Base-by-base conservation (phyloP, 371 early-diverging fungal genomes). In the Rhizopus delemar region DNA sequence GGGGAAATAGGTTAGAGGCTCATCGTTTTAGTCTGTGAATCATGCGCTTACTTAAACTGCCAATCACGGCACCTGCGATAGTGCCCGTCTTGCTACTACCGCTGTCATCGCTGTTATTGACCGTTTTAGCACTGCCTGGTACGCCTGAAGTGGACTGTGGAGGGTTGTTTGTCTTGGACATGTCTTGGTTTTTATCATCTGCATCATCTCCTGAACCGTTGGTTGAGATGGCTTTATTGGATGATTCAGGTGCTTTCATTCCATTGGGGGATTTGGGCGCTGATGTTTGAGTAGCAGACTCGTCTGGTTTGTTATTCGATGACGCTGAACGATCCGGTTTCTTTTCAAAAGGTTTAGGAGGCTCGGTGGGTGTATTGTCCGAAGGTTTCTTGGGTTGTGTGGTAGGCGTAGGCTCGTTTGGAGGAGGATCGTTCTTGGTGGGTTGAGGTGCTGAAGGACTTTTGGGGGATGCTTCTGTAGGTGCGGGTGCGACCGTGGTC, bases 61-160 rank as follows among this genome's bases (percentile, higher is more conserved):
- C 76, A 31, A 78, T 68, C 4, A 73, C 66, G 35, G 69, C 72
- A 56, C 76, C 80, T 22, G 61, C 70, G 57, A 78, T 65, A 6
- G 66, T 48, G 41, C 68, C 71, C n/a, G 69, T 68, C 12, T 65
- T 69, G 39, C 46, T 64, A 29, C 64, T 49, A 35, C 51, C 49
- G 33, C 36, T 53, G 16, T 36, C 53, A 15, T 51, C 35, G 9
- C 61, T 57, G 11, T 49, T 29, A 29, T 8, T 48, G 8, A 12
- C 2, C 12, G 60, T 12, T 49, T 56, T 4, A 29, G 29, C 31
- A 29, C 50, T 39, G 33, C 16, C n/a, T 29, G 57, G 13, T 22
- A 49, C 56, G 8, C 53, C 3, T 31, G 51, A 1, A 33, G 57
- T 33, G 50, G 65, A 22, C 22, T 22, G 22, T 22, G 2, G 22